These are phyloP conservation scores for Cyberlindnera mississippiensis DNA, from an alignment of 805 yeast species.

Conservation along the genomic window DNA sequence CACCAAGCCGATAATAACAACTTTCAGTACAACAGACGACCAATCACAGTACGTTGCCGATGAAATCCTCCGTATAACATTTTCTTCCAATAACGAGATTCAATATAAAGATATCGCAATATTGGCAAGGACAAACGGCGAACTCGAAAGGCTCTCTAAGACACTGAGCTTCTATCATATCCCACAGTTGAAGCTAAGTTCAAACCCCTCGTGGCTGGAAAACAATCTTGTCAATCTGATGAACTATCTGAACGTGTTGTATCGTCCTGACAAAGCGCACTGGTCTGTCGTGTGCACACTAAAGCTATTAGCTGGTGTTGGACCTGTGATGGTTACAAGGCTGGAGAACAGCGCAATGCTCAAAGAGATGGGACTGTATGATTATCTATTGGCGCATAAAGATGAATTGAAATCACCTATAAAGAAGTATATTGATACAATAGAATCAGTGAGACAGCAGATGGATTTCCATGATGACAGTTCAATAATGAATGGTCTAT, in stretches of 20 bases:
- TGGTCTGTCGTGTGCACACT: constrained; percentile 29
- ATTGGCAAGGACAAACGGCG: constrained; percentile 48
- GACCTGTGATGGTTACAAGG: constrained; percentile 23
- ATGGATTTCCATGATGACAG: constrained; percentile 16
- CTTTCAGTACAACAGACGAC: constrained; percentile 30
- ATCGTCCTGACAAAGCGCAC: constrained; percentile 27
- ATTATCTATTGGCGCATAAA: constrained; percentile 5
- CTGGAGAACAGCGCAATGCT: constrained; percentile 12
- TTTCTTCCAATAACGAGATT: constrained; percentile 39
- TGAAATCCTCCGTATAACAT: constrained; percentile 42
- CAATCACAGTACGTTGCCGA: constrained; percentile 41
- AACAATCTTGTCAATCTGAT: constrained; percentile 40
- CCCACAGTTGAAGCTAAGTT: constrained; percentile 39
- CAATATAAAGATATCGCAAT: constrained; percentile 49
- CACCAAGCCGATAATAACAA: constrained; percentile 17
- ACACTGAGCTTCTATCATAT: constrained; percentile 39
- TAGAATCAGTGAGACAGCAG: constrained; percentile 16
- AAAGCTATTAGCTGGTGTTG: constrained; percentile 22
- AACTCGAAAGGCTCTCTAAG: constrained; percentile 37
- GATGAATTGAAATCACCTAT: constrained; percentile 24
- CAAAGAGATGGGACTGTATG: constrained; percentile 8
- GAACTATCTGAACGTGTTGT: constrained; percentile 43
- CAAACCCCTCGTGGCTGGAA: constrained; percentile 49
- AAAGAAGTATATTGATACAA: constrained; percentile 24
- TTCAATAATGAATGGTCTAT: constrained; percentile 15